Percentiles rank a stretch among this genome's conserved stretches.
Evolutionary conservation across 176 grass and related monocot genomes (phyloP).

Genomic region (Triticum monococcum): DNA sequence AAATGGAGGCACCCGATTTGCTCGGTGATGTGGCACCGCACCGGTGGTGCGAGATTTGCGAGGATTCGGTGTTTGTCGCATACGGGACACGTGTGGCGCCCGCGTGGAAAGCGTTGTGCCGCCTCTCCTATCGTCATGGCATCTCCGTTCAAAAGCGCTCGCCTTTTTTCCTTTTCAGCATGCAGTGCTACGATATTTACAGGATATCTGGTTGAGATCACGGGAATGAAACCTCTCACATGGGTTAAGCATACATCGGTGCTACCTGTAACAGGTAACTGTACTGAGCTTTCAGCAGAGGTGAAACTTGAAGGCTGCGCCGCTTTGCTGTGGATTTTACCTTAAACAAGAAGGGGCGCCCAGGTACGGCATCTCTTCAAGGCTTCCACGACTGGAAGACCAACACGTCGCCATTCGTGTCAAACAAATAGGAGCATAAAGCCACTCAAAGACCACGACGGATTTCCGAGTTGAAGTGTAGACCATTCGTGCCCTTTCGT

Average conservation of each 20-base stretch:
- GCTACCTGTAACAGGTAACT: too few relatives aligned
- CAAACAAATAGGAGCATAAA: neutral
- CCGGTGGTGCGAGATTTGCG: neutral
- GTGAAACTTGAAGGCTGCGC: neutral
- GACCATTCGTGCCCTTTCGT: neutral
- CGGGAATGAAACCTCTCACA: too few relatives aligned
- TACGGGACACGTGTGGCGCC: constrained; percentile 31
- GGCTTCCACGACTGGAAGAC: neutral
- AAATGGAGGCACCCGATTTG: constrained; percentile 40
- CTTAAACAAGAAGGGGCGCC: neutral
- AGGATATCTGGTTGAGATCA: neutral
- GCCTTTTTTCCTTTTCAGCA: neutral
- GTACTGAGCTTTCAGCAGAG: neutral
- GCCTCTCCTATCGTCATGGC: constrained; percentile 7
- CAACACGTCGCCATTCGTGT: neutral
- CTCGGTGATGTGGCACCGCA: constrained; percentile 13
- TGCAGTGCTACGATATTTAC: neutral
- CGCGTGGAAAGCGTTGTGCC: neutral
- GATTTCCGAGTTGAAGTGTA: neutral
- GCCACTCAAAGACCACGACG: neutral
- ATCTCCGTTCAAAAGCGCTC: neutral
- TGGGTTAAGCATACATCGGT: too few relatives aligned
- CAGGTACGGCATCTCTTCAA: neutral
- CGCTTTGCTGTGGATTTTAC: neutral
- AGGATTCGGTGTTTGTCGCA: constrained; percentile 34